phyloP scores from a whole-genome alignment of 345 rosid genomes.

The Populus ilicifolia region DNA sequence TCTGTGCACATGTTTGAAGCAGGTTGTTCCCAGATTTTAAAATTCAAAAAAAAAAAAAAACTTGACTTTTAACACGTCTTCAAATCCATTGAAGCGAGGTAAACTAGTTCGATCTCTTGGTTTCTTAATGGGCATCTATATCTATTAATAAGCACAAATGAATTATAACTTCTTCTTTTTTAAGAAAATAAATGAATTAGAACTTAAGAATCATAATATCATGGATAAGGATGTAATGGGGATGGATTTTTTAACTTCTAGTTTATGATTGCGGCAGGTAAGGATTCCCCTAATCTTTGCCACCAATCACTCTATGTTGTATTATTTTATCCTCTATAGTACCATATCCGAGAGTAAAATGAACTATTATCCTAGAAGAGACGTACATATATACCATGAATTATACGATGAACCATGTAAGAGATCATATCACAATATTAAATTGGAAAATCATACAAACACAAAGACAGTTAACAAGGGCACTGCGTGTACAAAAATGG shows the following conservation, averaged over 20 bases:
- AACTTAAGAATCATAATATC: conserved; percentile 7
- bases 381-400: neutral
- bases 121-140: conserved; percentile 2
- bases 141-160: neutral
- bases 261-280: conserved; percentile 39
- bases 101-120: neutral
- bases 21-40: neutral
- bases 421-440: neutral
- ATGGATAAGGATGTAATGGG: conserved; percentile 6
- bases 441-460: neutral
- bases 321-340: neutral
- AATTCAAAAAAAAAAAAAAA: neutral
- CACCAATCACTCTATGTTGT: conserved; percentile 27
- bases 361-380: neutral
- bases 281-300: conserved; percentile 36
- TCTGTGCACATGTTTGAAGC: neutral
- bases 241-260: conserved; percentile 4
- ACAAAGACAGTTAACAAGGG: neutral
- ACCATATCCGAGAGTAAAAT: neutral
- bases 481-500: neutral
- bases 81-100: neutral
- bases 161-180: neutral
- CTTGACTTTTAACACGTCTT: neutral
- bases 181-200: neutral
- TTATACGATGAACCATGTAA: neutral